Evolutionary conservation across 1,284 basidiomycete species (phyloP).

Genomic region (Taiwanofungus camphoratus): DNA sequence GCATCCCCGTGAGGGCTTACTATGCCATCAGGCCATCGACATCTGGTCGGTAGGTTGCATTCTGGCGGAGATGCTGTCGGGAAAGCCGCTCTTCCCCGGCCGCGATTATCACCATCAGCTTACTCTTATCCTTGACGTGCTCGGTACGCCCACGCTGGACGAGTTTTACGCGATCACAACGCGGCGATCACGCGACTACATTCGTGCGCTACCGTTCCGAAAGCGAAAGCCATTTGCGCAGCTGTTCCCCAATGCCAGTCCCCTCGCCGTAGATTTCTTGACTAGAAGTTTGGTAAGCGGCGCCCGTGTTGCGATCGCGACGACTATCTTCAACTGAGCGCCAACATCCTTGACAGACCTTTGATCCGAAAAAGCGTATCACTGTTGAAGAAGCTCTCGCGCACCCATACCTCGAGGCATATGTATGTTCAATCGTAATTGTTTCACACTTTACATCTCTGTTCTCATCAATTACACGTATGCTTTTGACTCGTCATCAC

Average conservation of each 20-base stretch:
- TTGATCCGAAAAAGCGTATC: slow-evolving; percentile 91
- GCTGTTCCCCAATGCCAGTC: slow-evolving; percentile 84
- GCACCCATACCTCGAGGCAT: slow-evolving; percentile 89
- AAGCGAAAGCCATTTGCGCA: slow-evolving; percentile 75
- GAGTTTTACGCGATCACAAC: slow-evolving; percentile 91
- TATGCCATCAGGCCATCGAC: slow-evolving; percentile 70
- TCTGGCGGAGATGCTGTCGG: slow-evolving; percentile 93
- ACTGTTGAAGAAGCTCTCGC: slow-evolving; percentile 89
- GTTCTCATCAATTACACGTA: not conserved
- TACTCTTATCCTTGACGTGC: slow-evolving; percentile 83
- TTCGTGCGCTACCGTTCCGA: slow-evolving; percentile 83
- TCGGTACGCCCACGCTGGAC: slow-evolving; percentile 89
- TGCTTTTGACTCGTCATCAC: no score
- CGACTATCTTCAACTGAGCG: no score
- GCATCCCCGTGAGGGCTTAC: slow-evolving; percentile 13
- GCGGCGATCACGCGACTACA: slow-evolving; percentile 82
- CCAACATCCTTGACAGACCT: slow-evolving; percentile 68
- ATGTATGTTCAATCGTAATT: slow-evolving; percentile 43
- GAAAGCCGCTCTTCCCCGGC: slow-evolving; percentile 93
- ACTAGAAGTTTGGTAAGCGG: slow-evolving; percentile 77
- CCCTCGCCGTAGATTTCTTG: slow-evolving; percentile 86
- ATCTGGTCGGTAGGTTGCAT: slow-evolving; percentile 98
- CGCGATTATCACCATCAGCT: slow-evolving; percentile 96
- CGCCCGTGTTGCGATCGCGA: not conserved
- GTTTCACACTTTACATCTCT: not conserved